phyloP scores from a whole-genome alignment of 176 grass and related monocot species.

The Oryza glaberrima region DNA sequence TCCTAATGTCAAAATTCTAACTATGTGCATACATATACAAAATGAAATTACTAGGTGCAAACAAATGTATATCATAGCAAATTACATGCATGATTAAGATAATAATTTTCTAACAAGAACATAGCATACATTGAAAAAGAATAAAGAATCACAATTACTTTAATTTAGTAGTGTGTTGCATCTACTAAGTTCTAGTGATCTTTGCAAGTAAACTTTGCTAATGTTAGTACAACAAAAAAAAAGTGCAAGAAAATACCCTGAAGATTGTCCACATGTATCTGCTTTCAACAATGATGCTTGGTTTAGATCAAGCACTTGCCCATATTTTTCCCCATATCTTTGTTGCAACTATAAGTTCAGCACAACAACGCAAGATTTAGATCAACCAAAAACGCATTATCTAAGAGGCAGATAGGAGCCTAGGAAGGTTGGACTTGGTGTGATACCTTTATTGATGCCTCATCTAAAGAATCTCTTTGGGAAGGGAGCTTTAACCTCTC shows the following conservation, averaged over 20 bases:
- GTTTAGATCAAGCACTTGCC: conserved; percentile 60
- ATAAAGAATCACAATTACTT: neutral
- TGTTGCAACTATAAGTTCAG: conserved; percentile 26
- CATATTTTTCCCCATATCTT: conserved; percentile 70
- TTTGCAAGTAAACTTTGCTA: conserved; percentile 29
- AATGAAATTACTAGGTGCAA: too few relatives aligned
- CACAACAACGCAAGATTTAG: neutral
- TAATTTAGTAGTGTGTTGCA: neutral
- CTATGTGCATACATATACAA: too few relatives aligned
- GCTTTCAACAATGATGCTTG: conserved; percentile 68
- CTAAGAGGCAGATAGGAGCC: neutral
- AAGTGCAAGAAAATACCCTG: conserved; percentile 59
- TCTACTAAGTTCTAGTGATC: conserved; percentile 23
- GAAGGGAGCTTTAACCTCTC: conserved; percentile 71
- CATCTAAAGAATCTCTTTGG: conserved; percentile 73
- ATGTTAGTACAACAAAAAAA: neutral
- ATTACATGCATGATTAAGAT: neutral
- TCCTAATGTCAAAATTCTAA: neutral
- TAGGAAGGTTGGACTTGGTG: neutral
- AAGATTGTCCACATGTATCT: conserved; percentile 61
- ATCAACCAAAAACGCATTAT: conserved; percentile 2
- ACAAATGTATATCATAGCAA: neutral
- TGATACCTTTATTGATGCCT: conserved; percentile 70
- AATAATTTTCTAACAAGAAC: conserved; percentile 20
- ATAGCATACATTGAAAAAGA: neutral